These are phyloP conservation scores for Cinnamomum chago DNA, from an alignment of 164 flowering plant genomes.

Conservation along the genomic window DNA sequence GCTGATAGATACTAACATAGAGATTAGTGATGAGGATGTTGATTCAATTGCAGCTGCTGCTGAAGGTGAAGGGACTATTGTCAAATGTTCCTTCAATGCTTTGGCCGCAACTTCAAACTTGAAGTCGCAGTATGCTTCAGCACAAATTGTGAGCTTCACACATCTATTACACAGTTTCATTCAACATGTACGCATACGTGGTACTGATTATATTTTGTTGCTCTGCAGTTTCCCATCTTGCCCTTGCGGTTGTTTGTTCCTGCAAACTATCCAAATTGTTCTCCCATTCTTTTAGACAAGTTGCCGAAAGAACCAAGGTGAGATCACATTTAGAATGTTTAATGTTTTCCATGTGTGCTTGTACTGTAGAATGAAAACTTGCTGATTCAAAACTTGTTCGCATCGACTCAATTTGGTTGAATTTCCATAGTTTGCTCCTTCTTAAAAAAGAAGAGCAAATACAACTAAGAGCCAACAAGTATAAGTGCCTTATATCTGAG, in stretches of 20 bases:
- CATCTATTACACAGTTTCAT: background rate
- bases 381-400: background rate
- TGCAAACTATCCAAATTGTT: constrained; percentile 72
- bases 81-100: constrained; percentile 79
- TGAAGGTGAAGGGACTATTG: constrained; percentile 75
- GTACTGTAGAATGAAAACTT: background rate
- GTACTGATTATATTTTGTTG: constrained; percentile 1
- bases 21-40: constrained; percentile 64
- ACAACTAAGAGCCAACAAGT: too few species aligned
- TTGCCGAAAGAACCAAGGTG: constrained; percentile 79
- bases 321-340: constrained; percentile 6
- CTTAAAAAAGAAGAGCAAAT: too few species aligned
- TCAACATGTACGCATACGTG: background rate
- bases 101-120: constrained; percentile 75
- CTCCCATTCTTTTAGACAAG: constrained; percentile 78
- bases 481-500: too few species aligned
- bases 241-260: constrained; percentile 81
- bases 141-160: constrained; percentile 59
- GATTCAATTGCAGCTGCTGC: constrained; percentile 48
- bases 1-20: constrained; percentile 80
- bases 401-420: background rate
- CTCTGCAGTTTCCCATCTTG: constrained; percentile 77
- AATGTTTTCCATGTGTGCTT: background rate
- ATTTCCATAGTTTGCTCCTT: too few species aligned
- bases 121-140: constrained; percentile 65